phyloP scores from a whole-genome alignment of 2,329 filamentous ascomycete species.

The Diaporthe citri region DNA sequence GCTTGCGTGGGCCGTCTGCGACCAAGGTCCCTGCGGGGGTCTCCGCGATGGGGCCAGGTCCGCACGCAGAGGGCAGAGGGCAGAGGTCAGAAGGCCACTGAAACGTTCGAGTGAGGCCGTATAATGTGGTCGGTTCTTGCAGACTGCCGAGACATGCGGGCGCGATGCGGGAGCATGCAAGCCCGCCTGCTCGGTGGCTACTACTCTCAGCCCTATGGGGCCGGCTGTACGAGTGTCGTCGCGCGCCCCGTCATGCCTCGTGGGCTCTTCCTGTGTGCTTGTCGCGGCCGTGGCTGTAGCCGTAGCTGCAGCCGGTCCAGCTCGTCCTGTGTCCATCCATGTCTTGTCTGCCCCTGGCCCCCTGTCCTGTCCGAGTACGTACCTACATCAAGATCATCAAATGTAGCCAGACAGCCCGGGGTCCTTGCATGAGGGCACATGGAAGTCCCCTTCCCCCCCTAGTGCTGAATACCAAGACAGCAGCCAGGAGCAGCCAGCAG shows the following conservation, averaged over 20 bases:
- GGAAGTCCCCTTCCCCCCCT: slow-evolving; percentile 11
- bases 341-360: not conserved
- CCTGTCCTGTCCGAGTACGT: slow-evolving; percentile 5
- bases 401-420: slow-evolving; percentile 15
- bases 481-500: not conserved
- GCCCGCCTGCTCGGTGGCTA: slow-evolving; percentile 22
- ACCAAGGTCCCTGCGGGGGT: slow-evolving; percentile 4
- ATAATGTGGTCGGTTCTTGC: slow-evolving; percentile 29
- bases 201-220: slow-evolving; percentile 40
- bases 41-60: slow-evolving; percentile 5
- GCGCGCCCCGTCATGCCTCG: not conserved
- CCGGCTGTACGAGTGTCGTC: slow-evolving; percentile 19
- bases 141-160: slow-evolving; percentile 35
- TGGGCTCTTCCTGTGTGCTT: not conserved
- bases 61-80: not conserved
- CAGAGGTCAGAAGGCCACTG: not conserved
- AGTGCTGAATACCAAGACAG: slow-evolving; percentile 27
- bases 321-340: not conserved
- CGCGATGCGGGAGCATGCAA: slow-evolving; percentile 34
- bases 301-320: not conserved
- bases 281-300: not conserved
- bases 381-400: not conserved
- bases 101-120: not conserved
- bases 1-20: not conserved
- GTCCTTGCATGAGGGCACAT: slow-evolving; percentile 29